phyloP scores from a whole-genome alignment of 1,139 yeast genomes.

The Saccharomyces hybrid region DNA sequence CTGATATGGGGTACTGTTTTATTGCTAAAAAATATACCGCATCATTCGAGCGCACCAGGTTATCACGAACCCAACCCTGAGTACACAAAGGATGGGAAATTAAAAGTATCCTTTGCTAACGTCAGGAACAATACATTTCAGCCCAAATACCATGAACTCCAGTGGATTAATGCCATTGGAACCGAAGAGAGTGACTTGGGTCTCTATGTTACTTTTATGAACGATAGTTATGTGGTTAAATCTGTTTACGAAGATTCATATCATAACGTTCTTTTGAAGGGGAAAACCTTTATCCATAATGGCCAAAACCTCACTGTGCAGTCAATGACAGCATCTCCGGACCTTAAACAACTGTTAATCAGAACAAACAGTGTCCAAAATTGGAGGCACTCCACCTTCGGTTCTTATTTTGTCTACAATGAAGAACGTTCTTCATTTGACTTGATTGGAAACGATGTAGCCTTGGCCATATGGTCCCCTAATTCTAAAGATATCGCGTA shows the following conservation, averaged over 20 bases:
- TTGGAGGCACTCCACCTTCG: constrained; percentile 79
- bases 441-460: constrained; percentile 29
- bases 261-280: constrained; percentile 42
- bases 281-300: constrained; percentile 38
- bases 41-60: not conserved
- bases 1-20: constrained; percentile 24
- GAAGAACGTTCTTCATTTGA: constrained; percentile 32
- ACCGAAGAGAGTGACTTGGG: constrained; percentile 31
- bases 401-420: constrained; percentile 60
- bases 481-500: constrained; percentile 59
- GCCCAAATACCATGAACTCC: constrained; percentile 45
- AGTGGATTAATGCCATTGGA: constrained; percentile 51
- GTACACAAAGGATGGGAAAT: constrained; percentile 16
- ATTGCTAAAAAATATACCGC: constrained; percentile 12
- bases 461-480: constrained; percentile 74
- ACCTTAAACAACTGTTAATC: constrained; percentile 48
- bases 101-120: constrained; percentile 33
- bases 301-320: constrained; percentile 42
- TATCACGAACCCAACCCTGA: constrained; percentile 11
- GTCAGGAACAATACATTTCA: constrained; percentile 45
- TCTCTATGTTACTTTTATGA: constrained; percentile 28
- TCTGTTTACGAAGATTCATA: constrained; percentile 40
- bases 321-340: constrained; percentile 53
- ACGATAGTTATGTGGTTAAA: constrained; percentile 29
- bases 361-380: constrained; percentile 50